Evolutionary conservation across 352 stramenopile genomes (phyloP).

Genomic region (Globisporangium polare): DNA sequence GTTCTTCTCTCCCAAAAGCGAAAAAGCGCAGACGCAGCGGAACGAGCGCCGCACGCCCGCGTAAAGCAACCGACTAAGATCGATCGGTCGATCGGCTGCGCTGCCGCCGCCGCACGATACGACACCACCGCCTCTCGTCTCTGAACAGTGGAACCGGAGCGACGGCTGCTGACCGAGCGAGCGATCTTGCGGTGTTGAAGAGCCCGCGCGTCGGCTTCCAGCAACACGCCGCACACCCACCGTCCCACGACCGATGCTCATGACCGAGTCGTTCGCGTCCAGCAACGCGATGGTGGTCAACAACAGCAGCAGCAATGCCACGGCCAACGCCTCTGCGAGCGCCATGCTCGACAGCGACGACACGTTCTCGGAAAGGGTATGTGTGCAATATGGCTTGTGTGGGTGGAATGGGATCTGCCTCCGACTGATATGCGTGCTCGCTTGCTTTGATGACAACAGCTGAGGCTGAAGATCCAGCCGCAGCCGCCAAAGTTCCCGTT

Average conservation of each 20-base stretch:
- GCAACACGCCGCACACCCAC: slow-evolving; percentile 1
- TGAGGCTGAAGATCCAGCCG: slow-evolving; percentile 83
- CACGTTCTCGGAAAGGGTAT: slow-evolving; percentile 48
- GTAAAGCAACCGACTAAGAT: slow-evolving; percentile 29
- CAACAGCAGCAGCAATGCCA: background rate
- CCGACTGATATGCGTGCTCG: background rate
- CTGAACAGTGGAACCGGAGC: too few relatives aligned
- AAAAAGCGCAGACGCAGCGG: slow-evolving; percentile 34
- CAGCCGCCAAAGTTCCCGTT: slow-evolving; percentile 84
- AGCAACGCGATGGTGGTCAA: slow-evolving; percentile 7
- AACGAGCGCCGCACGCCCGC: slow-evolving; percentile 19
- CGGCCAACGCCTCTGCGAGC: slow-evolving; percentile 17
- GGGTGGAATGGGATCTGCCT: background rate
- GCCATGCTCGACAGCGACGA: slow-evolving; percentile 47
- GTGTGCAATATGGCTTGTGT: slow-evolving; percentile 6
- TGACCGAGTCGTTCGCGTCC: slow-evolving; percentile 54
- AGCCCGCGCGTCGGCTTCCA: background rate
- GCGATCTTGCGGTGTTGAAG: background rate
- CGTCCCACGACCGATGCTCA: slow-evolving; percentile 37
- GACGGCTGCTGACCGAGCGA: too few relatives aligned
- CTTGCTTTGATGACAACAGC: slow-evolving; percentile 16
- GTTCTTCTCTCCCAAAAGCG: slow-evolving; percentile 24
- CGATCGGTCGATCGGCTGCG: background rate
- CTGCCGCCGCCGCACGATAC: background rate
- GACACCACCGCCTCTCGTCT: background rate